phyloP scores from a whole-genome alignment of 2,329 filamentous ascomycete genomes.

The Mycosphaerella sp. region DNA sequence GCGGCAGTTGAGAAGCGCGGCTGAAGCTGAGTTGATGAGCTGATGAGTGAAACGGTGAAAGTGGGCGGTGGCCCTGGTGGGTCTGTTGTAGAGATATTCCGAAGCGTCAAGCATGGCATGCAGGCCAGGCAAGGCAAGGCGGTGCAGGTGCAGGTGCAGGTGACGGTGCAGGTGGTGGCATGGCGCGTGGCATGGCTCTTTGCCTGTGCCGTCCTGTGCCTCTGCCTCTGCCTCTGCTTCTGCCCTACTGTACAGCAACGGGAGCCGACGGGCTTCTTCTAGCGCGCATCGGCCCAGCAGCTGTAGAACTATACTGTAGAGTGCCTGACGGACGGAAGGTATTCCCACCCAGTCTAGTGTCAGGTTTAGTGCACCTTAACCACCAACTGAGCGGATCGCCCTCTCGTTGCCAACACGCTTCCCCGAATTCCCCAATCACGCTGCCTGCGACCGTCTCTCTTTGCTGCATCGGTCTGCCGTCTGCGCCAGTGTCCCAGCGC shows the following conservation, averaged over 20 bases:
- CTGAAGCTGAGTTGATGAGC: neutral
- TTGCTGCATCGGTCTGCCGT: neutral
- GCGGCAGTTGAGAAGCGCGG: neutral
- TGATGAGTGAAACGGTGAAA: no score
- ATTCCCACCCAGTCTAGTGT: neutral
- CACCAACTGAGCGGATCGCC: slow-evolving; percentile 4
- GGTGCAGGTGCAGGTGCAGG: neutral
- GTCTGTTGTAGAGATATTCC: neutral
- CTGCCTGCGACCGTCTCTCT: slow-evolving; percentile 2
- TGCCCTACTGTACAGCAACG: no score
- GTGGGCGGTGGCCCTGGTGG: no score
- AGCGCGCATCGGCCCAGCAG: neutral
- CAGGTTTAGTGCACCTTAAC: slow-evolving; percentile 1
- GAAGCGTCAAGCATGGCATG: no score
- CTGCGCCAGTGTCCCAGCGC: neutral
- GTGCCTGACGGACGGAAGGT: neutral
- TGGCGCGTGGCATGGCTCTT: no score
- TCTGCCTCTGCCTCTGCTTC: no score
- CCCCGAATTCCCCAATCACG: slow-evolving; percentile 4
- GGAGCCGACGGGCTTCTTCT: neutral
- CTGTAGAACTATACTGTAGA: no score
- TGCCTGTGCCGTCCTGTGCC: no score
- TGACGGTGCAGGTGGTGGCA: no score
- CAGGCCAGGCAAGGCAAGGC: no score
- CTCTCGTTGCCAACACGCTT: slow-evolving; percentile 1